Percentiles rank a stretch among this genome's conserved stretches.
Conservation (phyloP, 192 early-diverging fungal species). For the Coemansia sp. region DNA sequence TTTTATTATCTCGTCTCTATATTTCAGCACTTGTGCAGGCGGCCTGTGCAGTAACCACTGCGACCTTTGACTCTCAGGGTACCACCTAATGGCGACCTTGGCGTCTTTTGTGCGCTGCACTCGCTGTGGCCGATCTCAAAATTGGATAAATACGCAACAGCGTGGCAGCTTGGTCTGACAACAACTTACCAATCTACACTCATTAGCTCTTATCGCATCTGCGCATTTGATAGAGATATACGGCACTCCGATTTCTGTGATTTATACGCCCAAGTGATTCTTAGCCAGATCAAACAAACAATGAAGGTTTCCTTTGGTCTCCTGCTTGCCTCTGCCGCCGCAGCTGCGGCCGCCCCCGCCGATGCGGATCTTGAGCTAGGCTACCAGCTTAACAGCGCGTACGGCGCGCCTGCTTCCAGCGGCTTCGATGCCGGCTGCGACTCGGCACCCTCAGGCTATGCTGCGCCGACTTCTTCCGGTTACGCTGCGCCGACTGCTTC, state of each 20-base stretch:
- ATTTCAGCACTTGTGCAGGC: neutral
- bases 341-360: slow-evolving; percentile 43
- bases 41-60: neutral
- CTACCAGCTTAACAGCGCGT: slow-evolving; percentile 25
- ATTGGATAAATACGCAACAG: slow-evolving; percentile 12
- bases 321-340: slow-evolving; percentile 37
- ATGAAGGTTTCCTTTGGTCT: slow-evolving; percentile 53
- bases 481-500: slow-evolving; percentile 16
- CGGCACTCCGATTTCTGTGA: neutral
- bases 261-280: neutral
- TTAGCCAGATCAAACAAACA: neutral
- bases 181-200: slow-evolving; percentile 9
- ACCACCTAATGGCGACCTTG: neutral
- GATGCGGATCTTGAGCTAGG: slow-evolving; percentile 26
- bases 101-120: neutral
- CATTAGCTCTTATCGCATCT: slow-evolving; percentile 7
- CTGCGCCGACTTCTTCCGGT: slow-evolving; percentile 10
- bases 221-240: slow-evolving; percentile 15
- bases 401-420: slow-evolving; percentile 22
- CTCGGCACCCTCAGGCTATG: slow-evolving; percentile 9
- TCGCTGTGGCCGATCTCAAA: neutral
- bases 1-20: neutral
- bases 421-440: slow-evolving; percentile 1
- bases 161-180: neutral
- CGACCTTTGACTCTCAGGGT: slow-evolving; percentile 10